These are phyloP conservation scores for Lentinula novae-zelandiae DNA, from an alignment of 1,284 basidiomycete species.

Conservation along the genomic window DNA sequence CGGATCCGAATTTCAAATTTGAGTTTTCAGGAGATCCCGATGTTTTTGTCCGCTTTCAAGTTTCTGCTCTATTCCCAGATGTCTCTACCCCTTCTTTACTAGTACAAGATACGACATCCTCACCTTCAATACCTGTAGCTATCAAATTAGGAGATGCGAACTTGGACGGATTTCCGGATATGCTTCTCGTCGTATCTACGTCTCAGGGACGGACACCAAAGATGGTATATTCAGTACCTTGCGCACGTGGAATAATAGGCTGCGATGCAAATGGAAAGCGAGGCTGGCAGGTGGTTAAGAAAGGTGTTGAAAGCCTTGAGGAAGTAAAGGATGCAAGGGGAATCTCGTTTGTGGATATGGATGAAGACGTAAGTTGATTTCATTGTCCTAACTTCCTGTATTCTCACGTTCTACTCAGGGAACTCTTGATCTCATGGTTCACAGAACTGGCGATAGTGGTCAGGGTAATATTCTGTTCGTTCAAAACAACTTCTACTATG, in stretches of 20 bases:
- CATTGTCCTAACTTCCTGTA: background rate
- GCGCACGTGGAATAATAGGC: constrained; percentile 52
- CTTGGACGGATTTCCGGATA: constrained; percentile 93
- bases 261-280: constrained; percentile 53
- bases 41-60: constrained; percentile 65
- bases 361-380: constrained; percentile 79
- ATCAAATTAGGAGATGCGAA: constrained; percentile 89
- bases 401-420: constrained; percentile 50
- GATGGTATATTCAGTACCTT: constrained; percentile 73
- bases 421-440: constrained; percentile 89
- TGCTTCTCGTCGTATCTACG: constrained; percentile 60
- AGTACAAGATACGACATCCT: constrained; percentile 60
- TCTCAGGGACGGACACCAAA: constrained; percentile 47
- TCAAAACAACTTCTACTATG: constrained; percentile 98
- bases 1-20: constrained; percentile 81
- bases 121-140: constrained; percentile 69
- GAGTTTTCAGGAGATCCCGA: constrained; percentile 61
- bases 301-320: constrained; percentile 63
- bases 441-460: constrained; percentile 75
- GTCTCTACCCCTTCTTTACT: constrained; percentile 49
- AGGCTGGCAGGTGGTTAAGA: constrained; percentile 60
- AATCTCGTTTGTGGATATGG: constrained; percentile 86
- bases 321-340: constrained; percentile 76
- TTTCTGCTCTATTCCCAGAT: constrained; percentile 59
- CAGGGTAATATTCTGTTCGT: constrained; percentile 74